Conservation (phyloP, 805 yeast species). For the Yarrowia hollandica region DNA sequence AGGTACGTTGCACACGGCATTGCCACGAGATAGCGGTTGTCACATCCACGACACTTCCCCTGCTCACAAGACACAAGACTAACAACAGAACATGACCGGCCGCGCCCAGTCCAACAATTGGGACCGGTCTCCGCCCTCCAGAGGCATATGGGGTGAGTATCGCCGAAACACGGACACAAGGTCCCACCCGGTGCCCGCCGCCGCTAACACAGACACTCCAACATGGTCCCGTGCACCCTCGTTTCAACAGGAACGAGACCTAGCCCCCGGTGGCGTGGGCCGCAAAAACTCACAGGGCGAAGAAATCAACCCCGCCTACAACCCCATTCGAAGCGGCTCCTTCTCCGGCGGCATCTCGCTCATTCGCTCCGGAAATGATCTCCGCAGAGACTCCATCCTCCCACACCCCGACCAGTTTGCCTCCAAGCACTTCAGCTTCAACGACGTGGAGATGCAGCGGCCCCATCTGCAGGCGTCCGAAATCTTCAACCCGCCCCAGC, state of each 20-base stretch:
- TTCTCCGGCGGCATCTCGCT: conserved; percentile 28
- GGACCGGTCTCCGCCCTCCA: conserved; percentile 28
- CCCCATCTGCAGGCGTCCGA: conserved; percentile 15
- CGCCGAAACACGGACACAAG: too few species aligned
- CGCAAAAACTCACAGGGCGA: conserved; percentile 29
- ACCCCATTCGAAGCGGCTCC: conserved; percentile 27
- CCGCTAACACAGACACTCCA: conserved; percentile 28
- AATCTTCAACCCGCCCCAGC: conserved; percentile 13
- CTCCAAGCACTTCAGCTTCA: conserved; percentile 20
- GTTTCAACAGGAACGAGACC: conserved; percentile 22
- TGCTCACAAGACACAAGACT: too few species aligned
- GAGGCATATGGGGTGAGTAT: conserved; percentile 28
- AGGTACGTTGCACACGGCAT: too few species aligned
- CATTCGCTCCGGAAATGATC: conserved; percentile 23
- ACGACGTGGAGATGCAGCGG: conserved; percentile 23
- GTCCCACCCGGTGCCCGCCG: too few species aligned
- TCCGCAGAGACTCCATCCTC: conserved; percentile 26
- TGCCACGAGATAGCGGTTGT: too few species aligned
- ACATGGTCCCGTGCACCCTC: conserved; percentile 26
- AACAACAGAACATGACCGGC: conserved; percentile 27
- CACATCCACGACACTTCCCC: not conserved
- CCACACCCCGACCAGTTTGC: conserved; percentile 23
- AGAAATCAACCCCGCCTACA: conserved; percentile 25
- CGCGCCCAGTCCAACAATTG: conserved; percentile 26
- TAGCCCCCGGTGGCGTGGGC: conserved; percentile 28